Evolutionary conservation across 257 asterid genomes (phyloP).

Genomic region (Avicennia marina): DNA sequence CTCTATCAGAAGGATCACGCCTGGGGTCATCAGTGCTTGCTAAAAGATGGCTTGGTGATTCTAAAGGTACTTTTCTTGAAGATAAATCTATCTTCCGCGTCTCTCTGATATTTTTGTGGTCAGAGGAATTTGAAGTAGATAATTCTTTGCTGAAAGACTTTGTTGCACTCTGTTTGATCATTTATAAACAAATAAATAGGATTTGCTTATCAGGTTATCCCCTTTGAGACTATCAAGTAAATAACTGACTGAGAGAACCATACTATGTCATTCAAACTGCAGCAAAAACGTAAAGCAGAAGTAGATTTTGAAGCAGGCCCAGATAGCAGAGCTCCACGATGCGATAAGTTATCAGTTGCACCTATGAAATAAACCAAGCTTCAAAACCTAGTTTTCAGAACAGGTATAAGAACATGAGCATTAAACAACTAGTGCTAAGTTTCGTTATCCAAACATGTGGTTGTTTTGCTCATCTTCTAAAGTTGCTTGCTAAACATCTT

Average conservation of each 20-base stretch:
- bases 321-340: conserved; percentile 31
- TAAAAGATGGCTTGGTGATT: conserved; percentile 37
- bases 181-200: conserved; percentile 14
- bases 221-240: conserved; percentile 18
- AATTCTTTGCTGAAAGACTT: conserved; percentile 39
- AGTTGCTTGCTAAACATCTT: neutral
- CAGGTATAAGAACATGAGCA: too few relatives aligned
- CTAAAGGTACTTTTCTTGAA: conserved; percentile 42
- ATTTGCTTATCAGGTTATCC: conserved; percentile 19
- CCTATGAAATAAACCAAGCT: conserved; percentile 31
- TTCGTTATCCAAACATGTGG: too few relatives aligned
- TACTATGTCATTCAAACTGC: conserved; percentile 44
- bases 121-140: conserved; percentile 28
- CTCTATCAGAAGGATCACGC: conserved; percentile 30
- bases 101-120: conserved; percentile 22
- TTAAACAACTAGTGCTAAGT: too few relatives aligned
- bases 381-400: conserved; percentile 14
- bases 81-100: conserved; percentile 29
- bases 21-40: conserved; percentile 24
- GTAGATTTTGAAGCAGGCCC: conserved; percentile 21
- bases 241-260: conserved; percentile 18
- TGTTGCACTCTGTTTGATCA: conserved; percentile 33
- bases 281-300: conserved; percentile 30
- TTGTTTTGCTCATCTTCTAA: neutral
- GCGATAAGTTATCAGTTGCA: conserved; percentile 27